A percentile compares a stretch with the other conserved stretches of the same genome.
These are phyloP conservation scores for Wolfiporia cocos DNA, from an alignment of 1,284 basidiomycete species.

Conservation along the genomic window DNA sequence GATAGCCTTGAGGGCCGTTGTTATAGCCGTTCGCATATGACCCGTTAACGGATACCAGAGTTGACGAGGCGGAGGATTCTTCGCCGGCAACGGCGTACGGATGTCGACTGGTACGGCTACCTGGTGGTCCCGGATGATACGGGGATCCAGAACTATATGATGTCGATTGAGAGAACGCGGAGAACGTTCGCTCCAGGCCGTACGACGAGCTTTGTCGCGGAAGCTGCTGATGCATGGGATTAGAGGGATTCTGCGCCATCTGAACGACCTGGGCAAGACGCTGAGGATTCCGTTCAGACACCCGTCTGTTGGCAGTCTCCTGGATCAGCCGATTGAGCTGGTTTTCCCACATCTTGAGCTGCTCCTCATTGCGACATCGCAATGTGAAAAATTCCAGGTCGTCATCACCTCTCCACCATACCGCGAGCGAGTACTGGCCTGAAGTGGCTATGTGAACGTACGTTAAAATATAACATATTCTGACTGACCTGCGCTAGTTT, in stretches of 20 bases:
- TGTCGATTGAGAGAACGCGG: slow-evolving; percentile 22
- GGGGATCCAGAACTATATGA: slow-evolving; percentile 13
- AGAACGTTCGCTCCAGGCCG: slow-evolving; percentile 18
- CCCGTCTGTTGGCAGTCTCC: slow-evolving; percentile 56
- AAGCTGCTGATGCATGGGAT: slow-evolving; percentile 20
- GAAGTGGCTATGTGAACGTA: slow-evolving; percentile 6
- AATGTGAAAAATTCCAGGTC: slow-evolving; percentile 93
- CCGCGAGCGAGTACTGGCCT: slow-evolving; percentile 66
- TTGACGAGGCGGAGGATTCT: slow-evolving; percentile 22
- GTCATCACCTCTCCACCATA: slow-evolving; percentile 93
- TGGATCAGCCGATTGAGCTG: slow-evolving; percentile 86
- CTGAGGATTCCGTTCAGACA: slow-evolving; percentile 48
- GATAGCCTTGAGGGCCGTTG: slow-evolving; percentile 49
- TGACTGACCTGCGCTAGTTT: slow-evolving; percentile 54
- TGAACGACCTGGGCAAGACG: slow-evolving; percentile 35
- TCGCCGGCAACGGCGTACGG: slow-evolving; percentile 18
- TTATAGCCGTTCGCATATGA: slow-evolving; percentile 24
- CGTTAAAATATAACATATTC: slow-evolving; percentile 4
- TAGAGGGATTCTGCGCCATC: slow-evolving; percentile 33
- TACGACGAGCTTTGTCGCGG: slow-evolving; percentile 16
- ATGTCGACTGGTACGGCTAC: slow-evolving; percentile 29
- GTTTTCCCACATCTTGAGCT: slow-evolving; percentile 88
- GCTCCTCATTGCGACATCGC: slow-evolving; percentile 89
- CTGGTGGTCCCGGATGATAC: slow-evolving; percentile 30
- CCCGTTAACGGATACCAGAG: slow-evolving; percentile 15